Evolutionary conservation across 2,329 filamentous ascomycete genomes (phyloP), one percentile per base, ranked within the genome.

Genomic region (Pyrenophora tritici-repentis): DNA sequence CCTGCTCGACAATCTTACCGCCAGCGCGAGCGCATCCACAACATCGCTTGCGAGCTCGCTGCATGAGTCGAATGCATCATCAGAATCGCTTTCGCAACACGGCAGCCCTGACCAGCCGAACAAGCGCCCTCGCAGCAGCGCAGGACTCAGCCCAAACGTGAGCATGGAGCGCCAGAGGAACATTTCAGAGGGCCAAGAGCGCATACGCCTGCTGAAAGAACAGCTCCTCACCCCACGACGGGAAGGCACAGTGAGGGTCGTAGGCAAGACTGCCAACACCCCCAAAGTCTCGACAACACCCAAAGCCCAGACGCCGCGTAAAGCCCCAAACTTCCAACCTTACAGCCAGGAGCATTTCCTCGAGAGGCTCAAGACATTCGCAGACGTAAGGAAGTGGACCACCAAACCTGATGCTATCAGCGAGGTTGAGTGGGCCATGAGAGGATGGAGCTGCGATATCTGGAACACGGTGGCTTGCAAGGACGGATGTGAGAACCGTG

Each of bases 351-450:
- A 86, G 33, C 86, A 90, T 61, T 91, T 97, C 55, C 80, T 97
- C 9, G 85, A 83, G 62, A 81, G 94, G 18, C 79, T 99, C 22
- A 88, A 88, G 53, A 95, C 91, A 0, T 99, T 96, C 69, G 89
- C 93, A 67, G 91, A 93, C 61, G 86, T 97, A 40, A 94, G 91
- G 46, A 84, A 89, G 70, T 99, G 93, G 93, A 88, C 89, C n/a
- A 89, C 90, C 0, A 97, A 97, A 71, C 92, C 94, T 0, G 84
- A 92, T 44, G 81, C 80, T 29, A 86, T 97, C 62, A 91, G 86
- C 68, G 94, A 97, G 75, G 86, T 97, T 6, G 88, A 91, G 71
- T 99, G 94, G 94, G 92, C 92, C 0, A 96, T 93, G 78, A 80
- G 89, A 51, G 93, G 93, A 1, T 99, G 94, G 93, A 81, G 87